phyloP scores from a whole-genome alignment of 371 early-diverging fungal genomes.

The Entomophthora muscae region DNA sequence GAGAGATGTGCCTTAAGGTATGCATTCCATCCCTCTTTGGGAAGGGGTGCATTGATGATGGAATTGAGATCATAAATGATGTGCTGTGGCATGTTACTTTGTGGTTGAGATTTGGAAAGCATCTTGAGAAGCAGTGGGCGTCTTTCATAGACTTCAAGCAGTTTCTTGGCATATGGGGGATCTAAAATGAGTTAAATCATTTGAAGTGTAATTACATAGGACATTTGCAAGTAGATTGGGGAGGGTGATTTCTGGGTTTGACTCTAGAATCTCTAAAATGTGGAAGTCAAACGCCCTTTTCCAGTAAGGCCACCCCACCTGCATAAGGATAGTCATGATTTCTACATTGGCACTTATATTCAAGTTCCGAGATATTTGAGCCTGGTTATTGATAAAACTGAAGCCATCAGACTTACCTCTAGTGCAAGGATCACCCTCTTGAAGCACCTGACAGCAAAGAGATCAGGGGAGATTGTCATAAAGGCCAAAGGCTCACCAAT shows the following conservation, averaged over 20 bases:
- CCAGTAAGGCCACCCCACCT: conserved; percentile 2
- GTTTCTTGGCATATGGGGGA: background rate
- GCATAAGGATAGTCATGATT: background rate
- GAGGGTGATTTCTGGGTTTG: background rate
- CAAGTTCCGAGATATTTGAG: background rate
- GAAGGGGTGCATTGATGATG: background rate
- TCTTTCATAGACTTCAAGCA: background rate
- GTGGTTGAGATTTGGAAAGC: background rate
- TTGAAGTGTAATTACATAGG: background rate
- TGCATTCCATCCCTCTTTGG: background rate
- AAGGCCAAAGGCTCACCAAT: background rate
- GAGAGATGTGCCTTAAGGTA: background rate
- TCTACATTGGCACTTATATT: background rate
- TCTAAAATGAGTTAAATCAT: background rate
- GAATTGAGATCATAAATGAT: background rate
- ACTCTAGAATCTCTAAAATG: background rate
- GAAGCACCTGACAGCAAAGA: background rate
- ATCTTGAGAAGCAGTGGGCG: background rate
- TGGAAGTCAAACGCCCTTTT: background rate
- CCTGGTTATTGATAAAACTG: background rate
- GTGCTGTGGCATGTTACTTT: background rate
- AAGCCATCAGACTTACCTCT: background rate
- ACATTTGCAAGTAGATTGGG: background rate
- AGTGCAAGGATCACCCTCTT: background rate
- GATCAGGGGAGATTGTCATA: background rate